phyloP scores from a whole-genome alignment of 805 yeast genomes.

The Lipomyces chichibuensis region DNA sequence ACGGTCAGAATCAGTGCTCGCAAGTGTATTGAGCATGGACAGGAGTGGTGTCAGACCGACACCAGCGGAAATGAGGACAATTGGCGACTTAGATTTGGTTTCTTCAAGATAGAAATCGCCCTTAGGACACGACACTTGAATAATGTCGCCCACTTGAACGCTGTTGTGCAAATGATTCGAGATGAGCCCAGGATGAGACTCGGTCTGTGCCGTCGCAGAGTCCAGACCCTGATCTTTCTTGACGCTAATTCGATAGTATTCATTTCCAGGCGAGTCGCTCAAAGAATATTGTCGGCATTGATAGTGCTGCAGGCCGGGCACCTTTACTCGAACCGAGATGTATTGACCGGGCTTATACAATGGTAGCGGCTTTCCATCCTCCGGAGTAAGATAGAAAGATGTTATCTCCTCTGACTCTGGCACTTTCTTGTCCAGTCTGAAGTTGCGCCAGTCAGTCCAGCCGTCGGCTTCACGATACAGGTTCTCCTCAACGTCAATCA shows the following conservation, averaged over 20 bases:
- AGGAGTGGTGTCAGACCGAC: conserved; percentile 17
- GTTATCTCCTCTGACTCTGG: conserved; percentile 54
- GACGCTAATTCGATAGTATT: conserved; percentile 9
- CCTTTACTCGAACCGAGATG: conserved; percentile 35
- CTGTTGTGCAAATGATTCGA: conserved; percentile 11
- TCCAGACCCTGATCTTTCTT: background rate
- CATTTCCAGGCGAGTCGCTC: conserved; percentile 7
- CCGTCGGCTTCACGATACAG: conserved; percentile 50
- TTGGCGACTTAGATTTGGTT: background rate
- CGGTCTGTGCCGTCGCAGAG: background rate
- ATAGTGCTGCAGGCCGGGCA: conserved; percentile 1
- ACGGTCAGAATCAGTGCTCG: background rate
- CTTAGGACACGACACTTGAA: background rate
- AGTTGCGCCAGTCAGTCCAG: conserved; percentile 65
- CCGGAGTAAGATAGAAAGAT: conserved; percentile 56
- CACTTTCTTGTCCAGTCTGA: conserved; percentile 50
- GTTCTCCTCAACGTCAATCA: conserved; percentile 58
- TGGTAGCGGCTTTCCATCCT: conserved; percentile 45
- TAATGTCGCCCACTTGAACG: conserved; percentile 8
- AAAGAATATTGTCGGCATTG: conserved; percentile 9
- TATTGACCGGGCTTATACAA: conserved; percentile 53
- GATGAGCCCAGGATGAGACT: conserved; percentile 2
- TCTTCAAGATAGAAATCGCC: conserved; percentile 4
- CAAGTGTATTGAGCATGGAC: conserved; percentile 3
- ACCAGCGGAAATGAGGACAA: conserved; percentile 11